phyloP scores from a whole-genome alignment of 805 yeast genomes.

The Candida glaebosa region DNA sequence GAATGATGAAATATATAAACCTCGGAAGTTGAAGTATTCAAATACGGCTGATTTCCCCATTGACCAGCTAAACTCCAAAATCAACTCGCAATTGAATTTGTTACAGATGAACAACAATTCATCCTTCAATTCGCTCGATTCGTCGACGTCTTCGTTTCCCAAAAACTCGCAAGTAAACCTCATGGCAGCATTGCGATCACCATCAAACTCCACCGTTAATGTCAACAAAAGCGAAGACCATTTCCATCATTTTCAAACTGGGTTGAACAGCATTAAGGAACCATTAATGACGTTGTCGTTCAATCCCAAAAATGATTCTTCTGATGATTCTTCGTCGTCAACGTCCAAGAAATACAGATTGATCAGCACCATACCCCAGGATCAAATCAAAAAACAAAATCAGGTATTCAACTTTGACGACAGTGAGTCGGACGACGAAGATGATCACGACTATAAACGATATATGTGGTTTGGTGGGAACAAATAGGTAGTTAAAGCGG shows the following conservation, averaged over 20 bases:
- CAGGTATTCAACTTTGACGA: conserved; percentile 2
- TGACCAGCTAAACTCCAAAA: conserved; percentile 34
- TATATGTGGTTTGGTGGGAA: conserved; percentile 41
- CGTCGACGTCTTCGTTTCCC: conserved; percentile 3
- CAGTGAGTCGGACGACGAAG: conserved; percentile 7
- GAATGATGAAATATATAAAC: conserved; percentile 35
- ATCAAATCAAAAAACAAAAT: conserved; percentile 2
- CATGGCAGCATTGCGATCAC: conserved; percentile 17
- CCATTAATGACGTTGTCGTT: background rate
- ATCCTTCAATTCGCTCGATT: conserved; percentile 3
- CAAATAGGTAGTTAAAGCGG: conserved; percentile 10
- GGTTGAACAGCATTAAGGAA: background rate
- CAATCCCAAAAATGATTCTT: conserved; percentile 1
- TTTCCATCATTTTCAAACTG: background rate
- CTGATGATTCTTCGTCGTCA: conserved; percentile 1
- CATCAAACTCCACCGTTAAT: background rate
- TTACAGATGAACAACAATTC: conserved; percentile 1
- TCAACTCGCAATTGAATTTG: conserved; percentile 37
- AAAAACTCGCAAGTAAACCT: conserved; percentile 32
- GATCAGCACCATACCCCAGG: conserved; percentile 5
- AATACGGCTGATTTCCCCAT: conserved; percentile 37
- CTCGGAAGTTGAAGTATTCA: conserved; percentile 37
- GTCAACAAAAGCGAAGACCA: background rate
- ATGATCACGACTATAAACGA: conserved; percentile 11
- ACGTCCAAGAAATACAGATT: conserved; percentile 4